Conservation (phyloP, 495 filamentous ascomycete species). For the Xylaria nigripes region DNA sequence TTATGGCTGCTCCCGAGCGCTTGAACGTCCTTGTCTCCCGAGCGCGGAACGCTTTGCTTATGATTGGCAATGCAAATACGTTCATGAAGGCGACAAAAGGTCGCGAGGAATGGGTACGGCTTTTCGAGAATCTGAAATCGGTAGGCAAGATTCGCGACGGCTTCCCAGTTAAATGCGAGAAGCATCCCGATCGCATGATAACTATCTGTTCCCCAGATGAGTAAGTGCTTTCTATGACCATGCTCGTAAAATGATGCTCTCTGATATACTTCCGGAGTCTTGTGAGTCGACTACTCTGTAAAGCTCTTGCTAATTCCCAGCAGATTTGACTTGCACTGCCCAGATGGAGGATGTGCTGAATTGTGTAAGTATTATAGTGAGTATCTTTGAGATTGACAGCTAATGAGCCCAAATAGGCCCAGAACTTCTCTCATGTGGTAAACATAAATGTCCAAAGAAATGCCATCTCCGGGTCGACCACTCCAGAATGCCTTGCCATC, state of each 20-base stretch:
- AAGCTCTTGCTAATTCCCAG: not conserved
- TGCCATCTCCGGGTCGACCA: constrained; percentile 64
- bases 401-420: constrained; percentile 28
- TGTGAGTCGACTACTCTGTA: not conserved
- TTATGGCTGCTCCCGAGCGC: constrained; percentile 61
- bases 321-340: constrained; percentile 50
- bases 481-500: constrained; percentile 50
- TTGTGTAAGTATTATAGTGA: constrained; percentile 35
- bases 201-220: constrained; percentile 36
- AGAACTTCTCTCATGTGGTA: constrained; percentile 49
- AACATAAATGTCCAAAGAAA: constrained; percentile 51
- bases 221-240: not conserved
- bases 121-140: constrained; percentile 51
- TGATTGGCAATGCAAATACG: constrained; percentile 64
- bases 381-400: not conserved
- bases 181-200: constrained; percentile 43
- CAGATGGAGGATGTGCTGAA: constrained; percentile 65
- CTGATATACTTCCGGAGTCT: not conserved
- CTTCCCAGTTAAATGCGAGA: constrained; percentile 59
- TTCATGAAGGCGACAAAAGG: constrained; percentile 59
- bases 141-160: constrained; percentile 57
- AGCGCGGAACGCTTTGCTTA: constrained; percentile 57
- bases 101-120: constrained; percentile 44
- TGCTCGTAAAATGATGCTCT: not conserved
- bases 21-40: constrained; percentile 67